Evolutionary conservation across 208 protist genomes (phyloP).

Genomic region (Trichomonas vaginalis): DNA sequence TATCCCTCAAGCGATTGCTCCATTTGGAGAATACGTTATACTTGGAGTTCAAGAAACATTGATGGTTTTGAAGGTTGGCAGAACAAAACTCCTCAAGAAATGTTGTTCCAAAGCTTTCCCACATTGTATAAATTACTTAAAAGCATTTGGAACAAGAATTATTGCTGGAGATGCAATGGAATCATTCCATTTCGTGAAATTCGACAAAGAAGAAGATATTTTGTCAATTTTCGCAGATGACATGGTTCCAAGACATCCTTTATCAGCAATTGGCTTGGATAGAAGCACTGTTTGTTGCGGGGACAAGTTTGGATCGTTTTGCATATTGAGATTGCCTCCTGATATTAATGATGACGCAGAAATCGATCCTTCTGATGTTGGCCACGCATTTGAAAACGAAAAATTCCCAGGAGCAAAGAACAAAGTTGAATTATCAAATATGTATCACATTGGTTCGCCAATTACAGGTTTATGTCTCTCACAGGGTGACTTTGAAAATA

Average conservation of each 20-base stretch:
- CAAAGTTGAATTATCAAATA: not conserved
- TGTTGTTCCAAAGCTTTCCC: not conserved
- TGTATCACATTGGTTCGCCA: not conserved
- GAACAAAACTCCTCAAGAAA: not conserved
- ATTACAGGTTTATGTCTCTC: not conserved
- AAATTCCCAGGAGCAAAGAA: not conserved
- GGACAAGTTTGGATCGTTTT: not conserved
- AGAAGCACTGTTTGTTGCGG: not conserved
- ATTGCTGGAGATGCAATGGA: not conserved
- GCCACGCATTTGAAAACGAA: not conserved
- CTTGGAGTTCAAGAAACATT: not conserved
- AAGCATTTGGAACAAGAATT: not conserved
- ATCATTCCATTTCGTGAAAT: not conserved
- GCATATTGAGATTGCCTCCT: not conserved
- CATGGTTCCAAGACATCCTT: not conserved
- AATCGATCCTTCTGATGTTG: not conserved
- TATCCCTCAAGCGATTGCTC: not conserved
- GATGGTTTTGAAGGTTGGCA: not conserved
- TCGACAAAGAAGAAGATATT: not conserved
- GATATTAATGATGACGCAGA: not conserved
- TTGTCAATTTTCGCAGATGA: not conserved
- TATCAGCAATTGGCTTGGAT: not conserved
- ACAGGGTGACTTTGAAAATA: not conserved
- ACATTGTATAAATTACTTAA: not conserved
- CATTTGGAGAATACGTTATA: not conserved